Base-by-base conservation (phyloP, 78 protist species). In the Anaeramoeba ignava region DNA sequence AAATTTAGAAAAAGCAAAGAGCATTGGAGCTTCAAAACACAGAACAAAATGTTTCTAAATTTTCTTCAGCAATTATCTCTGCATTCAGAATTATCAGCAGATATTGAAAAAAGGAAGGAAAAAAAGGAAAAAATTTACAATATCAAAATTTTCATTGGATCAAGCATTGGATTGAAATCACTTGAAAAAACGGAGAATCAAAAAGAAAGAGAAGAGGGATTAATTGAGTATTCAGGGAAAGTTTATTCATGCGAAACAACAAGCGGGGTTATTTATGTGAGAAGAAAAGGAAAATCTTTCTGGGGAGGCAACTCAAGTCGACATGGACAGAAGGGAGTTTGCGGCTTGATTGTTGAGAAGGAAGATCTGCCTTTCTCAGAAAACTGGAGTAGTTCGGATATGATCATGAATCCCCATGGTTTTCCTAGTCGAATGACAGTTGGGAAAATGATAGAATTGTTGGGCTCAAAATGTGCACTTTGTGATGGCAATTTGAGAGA, bases 391-490 rank as follows among this genome's bases (percentile, higher is more conserved):
- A 91, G 92, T 12, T 99, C 99, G 1, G 99, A 98, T 87, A 88
- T 98, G 39, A 93, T 98, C 90, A 98, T 98, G 99, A 98, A 98
- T 88, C 99, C 99, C 12, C 99, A 98, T 90, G 99, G 99, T 67
- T 96, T 94, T 92, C 99, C 99, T 41, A 89, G 93, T 36, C 90
- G 98, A 41, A 95, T 95, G 96, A 93, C 98, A 0, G 98, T 96
- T 78, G 99, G 99, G 31, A 97, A 98, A 88, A 84, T 98, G 91
- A 90, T 97, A 38, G 99, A 98, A 85, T 85, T 97, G 1, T 33
- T 97, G 17, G 92, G 90, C 0, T 99, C 99, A 78, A 98, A 98
- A 90, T 95, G 83, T 42, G 97, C 94, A 23, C 90, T 95, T 0
- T 1, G 91, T 27, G 86, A 82, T 2, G 94, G 97, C 79, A 67